phyloP scores from a whole-genome alignment of 1,284 basidiomycete genomes.

The Exobasidium rhododendri region DNA sequence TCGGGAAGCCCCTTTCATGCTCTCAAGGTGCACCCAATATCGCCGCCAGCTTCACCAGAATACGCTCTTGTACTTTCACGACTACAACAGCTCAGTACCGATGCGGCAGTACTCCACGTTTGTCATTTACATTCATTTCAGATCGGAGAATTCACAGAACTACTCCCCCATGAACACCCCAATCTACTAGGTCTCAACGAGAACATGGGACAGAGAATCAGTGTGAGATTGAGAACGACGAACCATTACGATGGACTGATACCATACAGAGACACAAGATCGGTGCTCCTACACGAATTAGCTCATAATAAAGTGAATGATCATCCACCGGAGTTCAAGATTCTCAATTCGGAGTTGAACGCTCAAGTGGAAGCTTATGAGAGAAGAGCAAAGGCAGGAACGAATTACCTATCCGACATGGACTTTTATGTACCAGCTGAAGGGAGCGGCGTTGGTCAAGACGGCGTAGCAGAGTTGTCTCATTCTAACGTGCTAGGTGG shows the following conservation, averaged over 20 bases:
- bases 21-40: slow-evolving; percentile 29
- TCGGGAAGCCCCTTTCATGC: slow-evolving; percentile 24
- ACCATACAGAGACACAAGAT: slow-evolving; percentile 44
- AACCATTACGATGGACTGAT: slow-evolving; percentile 43
- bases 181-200: slow-evolving; percentile 45
- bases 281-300: slow-evolving; percentile 47
- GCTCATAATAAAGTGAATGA: slow-evolving; percentile 44
- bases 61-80: slow-evolving; percentile 26
- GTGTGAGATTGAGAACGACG: slow-evolving; percentile 39
- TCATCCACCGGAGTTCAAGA: slow-evolving; percentile 49
- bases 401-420: slow-evolving; percentile 24
- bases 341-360: slow-evolving; percentile 45
- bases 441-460: background rate
- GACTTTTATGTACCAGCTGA: slow-evolving; percentile 27
- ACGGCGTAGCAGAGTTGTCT: background rate
- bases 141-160: slow-evolving; percentile 40
- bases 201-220: slow-evolving; percentile 42
- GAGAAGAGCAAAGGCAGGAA: slow-evolving; percentile 17
- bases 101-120: slow-evolving; percentile 44
- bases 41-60: slow-evolving; percentile 19
- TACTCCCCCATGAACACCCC: slow-evolving; percentile 46
- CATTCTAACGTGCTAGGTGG: slow-evolving; percentile 12
- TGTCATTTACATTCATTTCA: slow-evolving; percentile 36
- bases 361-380: slow-evolving; percentile 43
- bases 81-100: slow-evolving; percentile 30